Percentiles rank a stretch among this genome's conserved stretches.
Conservation (phyloP, 176 grass and related monocot species). For the Oropetium thomaeum region DNA sequence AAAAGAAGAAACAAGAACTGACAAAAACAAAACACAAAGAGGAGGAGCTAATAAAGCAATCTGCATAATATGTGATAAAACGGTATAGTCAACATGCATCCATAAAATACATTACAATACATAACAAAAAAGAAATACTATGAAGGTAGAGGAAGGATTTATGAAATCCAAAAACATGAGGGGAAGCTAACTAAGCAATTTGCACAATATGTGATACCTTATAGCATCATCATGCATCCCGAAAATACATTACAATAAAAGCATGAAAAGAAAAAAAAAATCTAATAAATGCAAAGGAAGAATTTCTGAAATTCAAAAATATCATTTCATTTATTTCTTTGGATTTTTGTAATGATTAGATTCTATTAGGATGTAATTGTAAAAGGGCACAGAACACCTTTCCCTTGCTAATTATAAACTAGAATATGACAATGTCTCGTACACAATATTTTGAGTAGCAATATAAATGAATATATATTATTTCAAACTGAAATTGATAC, state of each 20-base stretch:
- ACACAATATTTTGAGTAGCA: not conserved
- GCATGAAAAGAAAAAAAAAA: not conserved
- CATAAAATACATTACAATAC: not conserved
- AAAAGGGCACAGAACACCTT: not conserved
- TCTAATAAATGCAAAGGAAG: not conserved
- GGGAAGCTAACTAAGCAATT: not conserved
- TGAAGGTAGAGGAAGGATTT: no score
- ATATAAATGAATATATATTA: not conserved
- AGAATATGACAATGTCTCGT: not conserved
- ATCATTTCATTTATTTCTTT: not conserved
- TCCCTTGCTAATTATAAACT: not conserved
- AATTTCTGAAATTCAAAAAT: not conserved
- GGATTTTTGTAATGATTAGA: not conserved
- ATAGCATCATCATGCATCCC: not conserved
- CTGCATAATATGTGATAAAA: not conserved
- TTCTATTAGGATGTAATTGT: not conserved
- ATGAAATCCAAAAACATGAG: not conserved
- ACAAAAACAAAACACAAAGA: constrained; percentile 2
- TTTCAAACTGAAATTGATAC: no score
- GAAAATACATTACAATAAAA: constrained; percentile 2
- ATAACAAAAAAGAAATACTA: no score
- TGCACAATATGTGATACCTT: not conserved
- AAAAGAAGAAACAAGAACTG: constrained; percentile 9
- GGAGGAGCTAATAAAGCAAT: constrained; percentile 1
- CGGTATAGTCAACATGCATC: not conserved